Evolutionary conservation across 1,139 yeast species (phyloP).

Genomic region (Magnusiomyces ingens): DNA sequence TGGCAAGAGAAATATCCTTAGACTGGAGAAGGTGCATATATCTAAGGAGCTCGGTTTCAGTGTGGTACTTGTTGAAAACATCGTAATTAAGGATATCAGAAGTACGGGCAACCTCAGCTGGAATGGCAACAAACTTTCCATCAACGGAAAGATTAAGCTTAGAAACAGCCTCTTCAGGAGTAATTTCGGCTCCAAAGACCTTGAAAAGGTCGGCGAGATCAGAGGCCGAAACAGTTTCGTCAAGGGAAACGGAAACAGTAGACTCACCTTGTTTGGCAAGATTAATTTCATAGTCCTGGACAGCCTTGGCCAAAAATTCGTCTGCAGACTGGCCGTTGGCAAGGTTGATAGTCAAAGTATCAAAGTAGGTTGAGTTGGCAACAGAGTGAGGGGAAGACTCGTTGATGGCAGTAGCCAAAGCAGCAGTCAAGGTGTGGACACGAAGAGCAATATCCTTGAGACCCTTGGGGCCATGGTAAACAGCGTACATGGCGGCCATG

Average conservation of each 20-base stretch:
- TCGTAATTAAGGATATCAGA: constrained; percentile 61
- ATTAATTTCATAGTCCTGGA: constrained; percentile 59
- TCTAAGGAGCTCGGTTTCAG: constrained; percentile 91
- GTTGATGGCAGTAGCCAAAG: constrained; percentile 29
- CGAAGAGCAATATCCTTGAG: constrained; percentile 70
- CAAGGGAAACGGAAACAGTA: constrained; percentile 69
- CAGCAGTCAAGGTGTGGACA: constrained; percentile 66
- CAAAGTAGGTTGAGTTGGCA: constrained; percentile 67
- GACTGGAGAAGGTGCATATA: constrained; percentile 80
- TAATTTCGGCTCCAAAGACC: constrained; percentile 36
- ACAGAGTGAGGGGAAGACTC: constrained; percentile 43
- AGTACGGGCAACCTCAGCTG: constrained; percentile 50
- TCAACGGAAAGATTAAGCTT: constrained; percentile 12
- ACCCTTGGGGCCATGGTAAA: constrained; percentile 95
- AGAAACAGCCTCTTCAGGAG: constrained; percentile 16
- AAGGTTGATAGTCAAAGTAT: constrained; percentile 70
- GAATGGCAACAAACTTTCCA: constrained; percentile 33
- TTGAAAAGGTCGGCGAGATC: constrained; percentile 56
- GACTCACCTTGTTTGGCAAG: constrained; percentile 58
- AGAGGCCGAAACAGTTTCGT: constrained; percentile 68
- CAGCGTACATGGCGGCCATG: constrained; percentile 92
- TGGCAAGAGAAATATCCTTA: constrained; percentile 87
- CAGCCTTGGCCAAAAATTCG: constrained; percentile 51
- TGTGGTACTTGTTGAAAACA: constrained; percentile 82
- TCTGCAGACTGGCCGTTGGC: constrained; percentile 44